A percentile compares a stretch with the other conserved stretches of the same genome.
Evolutionary conservation across 495 filamentous ascomycete species (phyloP).

Genomic region (Hypoxylon trugodes): DNA sequence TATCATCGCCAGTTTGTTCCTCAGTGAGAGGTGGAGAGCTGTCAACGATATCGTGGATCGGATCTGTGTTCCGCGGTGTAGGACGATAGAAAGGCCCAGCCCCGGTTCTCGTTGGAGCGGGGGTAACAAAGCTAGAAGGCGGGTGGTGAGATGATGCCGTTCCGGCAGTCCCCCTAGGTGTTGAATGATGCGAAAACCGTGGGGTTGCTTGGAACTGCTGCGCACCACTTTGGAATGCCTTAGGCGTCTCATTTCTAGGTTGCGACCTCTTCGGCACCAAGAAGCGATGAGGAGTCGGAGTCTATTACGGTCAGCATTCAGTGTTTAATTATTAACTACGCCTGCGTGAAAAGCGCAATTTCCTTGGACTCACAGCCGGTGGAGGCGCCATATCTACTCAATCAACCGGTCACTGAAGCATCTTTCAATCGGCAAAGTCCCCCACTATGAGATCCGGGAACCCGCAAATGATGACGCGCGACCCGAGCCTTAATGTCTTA

Average conservation of each 20-base stretch:
- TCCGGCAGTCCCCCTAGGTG: conserved; percentile 26
- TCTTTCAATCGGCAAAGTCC: background rate
- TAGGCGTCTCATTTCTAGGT: conserved; percentile 45
- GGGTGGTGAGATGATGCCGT: conserved; percentile 30
- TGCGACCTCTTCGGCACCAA: conserved; percentile 50
- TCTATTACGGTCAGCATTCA: conserved; percentile 35
- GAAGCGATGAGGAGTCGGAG: conserved; percentile 54
- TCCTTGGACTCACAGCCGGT: conserved; percentile 33
- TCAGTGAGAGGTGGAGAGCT: conserved; percentile 35
- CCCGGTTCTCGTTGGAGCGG: conserved; percentile 30
- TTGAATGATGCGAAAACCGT: conserved; percentile 48
- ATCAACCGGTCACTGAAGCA: background rate
- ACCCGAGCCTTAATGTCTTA: background rate
- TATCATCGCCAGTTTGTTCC: background rate
- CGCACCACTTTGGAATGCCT: conserved; percentile 31
- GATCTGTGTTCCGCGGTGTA: conserved; percentile 33
- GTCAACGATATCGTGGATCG: conserved; percentile 29
- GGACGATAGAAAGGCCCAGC: conserved; percentile 27
- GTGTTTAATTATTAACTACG: background rate
- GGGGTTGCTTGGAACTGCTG: conserved; percentile 53
- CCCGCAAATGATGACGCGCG: background rate
- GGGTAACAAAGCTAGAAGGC: conserved; percentile 26
- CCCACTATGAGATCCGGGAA: background rate
- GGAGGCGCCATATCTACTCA: conserved; percentile 36
- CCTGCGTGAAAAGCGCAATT: background rate